Evolutionary conservation across 2,329 filamentous ascomycete genomes (phyloP), one percentile per base, ranked within the genome.

Genomic region (Lachnellula cervina): DNA sequence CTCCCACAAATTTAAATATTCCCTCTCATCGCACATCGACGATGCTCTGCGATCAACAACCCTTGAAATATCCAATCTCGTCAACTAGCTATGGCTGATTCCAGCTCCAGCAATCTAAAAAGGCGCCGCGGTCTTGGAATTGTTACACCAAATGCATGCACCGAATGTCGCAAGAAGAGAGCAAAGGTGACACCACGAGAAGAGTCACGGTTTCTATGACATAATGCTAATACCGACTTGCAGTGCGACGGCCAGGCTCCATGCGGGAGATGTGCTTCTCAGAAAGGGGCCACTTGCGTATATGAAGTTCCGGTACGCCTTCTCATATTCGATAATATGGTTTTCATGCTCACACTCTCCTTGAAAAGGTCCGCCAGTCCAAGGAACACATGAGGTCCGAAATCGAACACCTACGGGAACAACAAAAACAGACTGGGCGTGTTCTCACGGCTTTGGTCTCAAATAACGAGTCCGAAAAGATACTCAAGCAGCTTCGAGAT

Each of bases 321-420:
- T 32, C 21, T n/a, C 7, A 13, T 11, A 14, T 21, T n/a, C 9
- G 14, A 21, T 32, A 21, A 11, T 7, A 47, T 13, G 5, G 13
- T 32, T 16, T 11, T 6, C 4, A 28, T 21, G 21, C 25, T 28
- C 7, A 28, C 14, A 32, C 28, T 14, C 2, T 21, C 13, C 14
- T 13, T 11, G 4, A 32, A 32, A 21, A 47, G 44, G 44, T 47
- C 5, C 81, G 83, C 45, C 82, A 84, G 61, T 84, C 82, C 11
- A 86, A 86, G 59, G 82, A 85, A 58, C 77, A 78, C 51, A 74
- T 86, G 5, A 77, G 83, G 45, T 73, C 72, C 64, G 82, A 86
- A 63, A 82, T 86, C 57, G 83, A 86, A 52, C 70, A 70, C 25
- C 70, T 86, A 37, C 79, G 79, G 48, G 74, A 74, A 16, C 77